Base-by-base conservation (phyloP, 2,329 filamentous ascomycete genomes). In the Trichoderma arundinaceum region DNA sequence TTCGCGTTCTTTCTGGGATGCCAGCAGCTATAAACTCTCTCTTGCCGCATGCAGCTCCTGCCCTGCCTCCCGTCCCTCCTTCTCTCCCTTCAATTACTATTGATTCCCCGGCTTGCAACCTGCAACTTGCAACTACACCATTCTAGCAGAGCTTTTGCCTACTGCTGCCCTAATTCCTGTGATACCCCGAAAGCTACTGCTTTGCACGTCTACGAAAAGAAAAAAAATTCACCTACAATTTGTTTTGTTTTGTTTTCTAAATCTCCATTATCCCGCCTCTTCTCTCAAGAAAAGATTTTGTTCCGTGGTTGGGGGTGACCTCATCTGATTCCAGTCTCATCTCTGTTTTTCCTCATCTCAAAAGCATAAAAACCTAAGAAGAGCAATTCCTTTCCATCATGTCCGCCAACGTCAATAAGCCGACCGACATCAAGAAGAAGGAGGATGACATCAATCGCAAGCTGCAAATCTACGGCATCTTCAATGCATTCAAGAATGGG, bases 391-490 rank as follows among this genome's bases (percentile, higher is more conserved):
- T 28, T 13, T 32, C 8, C 71, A 72, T 53, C 72, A 80, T 79
- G 78, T 70, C 78, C 19, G 72, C 71, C 70, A 78, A 78, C 69
- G 90, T 94, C 74, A 94, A 95, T 78, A 86, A 84, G 72, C 92
- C 92, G 38, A 89, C 87, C 68, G 85, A 95, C 78, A 74, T 84
- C 68, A 89, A 90, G 81, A 78, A 86, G 77, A 94, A 94, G 85
- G 92, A 96, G 82, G 86, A 85, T 71, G 89, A 97, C 77, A 90
- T 98, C 80, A 95, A 95, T 80, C 88, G 89, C 77, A 99, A 99
- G 83, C 88, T 99, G 59, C 94, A 97, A 80, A 80, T 98, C 43
- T 99, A 96, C 74, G 95, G 94, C 74, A 97, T 98, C 78, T 86
- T 89, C 79, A 80, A 77, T 83, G 94, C 93, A 60, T 97, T 98